Evolutionary conservation across 2,329 filamentous ascomycete species (phyloP), one percentile per base, ranked within the genome.

Genomic region (Scytalidium sp.): DNA sequence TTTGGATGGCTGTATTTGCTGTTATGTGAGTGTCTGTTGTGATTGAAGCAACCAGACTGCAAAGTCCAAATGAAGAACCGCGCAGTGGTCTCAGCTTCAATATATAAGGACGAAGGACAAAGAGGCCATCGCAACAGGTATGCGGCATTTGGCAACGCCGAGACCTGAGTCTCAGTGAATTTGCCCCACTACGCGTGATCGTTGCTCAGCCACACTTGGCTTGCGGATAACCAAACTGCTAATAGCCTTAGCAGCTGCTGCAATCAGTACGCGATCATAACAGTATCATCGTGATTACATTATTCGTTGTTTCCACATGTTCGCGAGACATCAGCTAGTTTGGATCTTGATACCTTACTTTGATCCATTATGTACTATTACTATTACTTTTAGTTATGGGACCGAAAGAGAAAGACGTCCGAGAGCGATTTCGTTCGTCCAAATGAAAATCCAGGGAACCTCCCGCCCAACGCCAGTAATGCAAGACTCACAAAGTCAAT

Each of bases 391-490:
- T 36, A n/a, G 25, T n/a, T n/a, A n/a, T n/a, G n/a, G n/a, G n/a
- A n/a, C n/a, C n/a, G n/a, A n/a, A n/a, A n/a, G n/a, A n/a, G n/a
- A n/a, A n/a, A n/a, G n/a, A n/a, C n/a, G n/a, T n/a, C n/a, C n/a
- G n/a, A n/a, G n/a, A n/a, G n/a, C n/a, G n/a, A n/a, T n/a, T n/a
- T n/a, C n/a, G n/a, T n/a, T n/a, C n/a, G n/a, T n/a, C n/a, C n/a
- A n/a, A n/a, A n/a, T n/a, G n/a, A n/a, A n/a, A n/a, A 27, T 27
- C 25, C 25, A 27, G 25, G 25, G 51, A 56, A 56, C 56, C 49
- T 54, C 44, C 50, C 53, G 51, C 53, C 52, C 25, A 53, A 56
- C 56, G 51, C 56, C 54, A 41, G 49, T 36, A 49, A 57, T 58
- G 52, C 52, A 52, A 47, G 52, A 15, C 32, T 13, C 32, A 36